Percentiles rank a stretch among this genome's conserved stretches.
Conservation (phyloP, 1,284 basidiomycete species). For the Xerocomus nothofagi region DNA sequence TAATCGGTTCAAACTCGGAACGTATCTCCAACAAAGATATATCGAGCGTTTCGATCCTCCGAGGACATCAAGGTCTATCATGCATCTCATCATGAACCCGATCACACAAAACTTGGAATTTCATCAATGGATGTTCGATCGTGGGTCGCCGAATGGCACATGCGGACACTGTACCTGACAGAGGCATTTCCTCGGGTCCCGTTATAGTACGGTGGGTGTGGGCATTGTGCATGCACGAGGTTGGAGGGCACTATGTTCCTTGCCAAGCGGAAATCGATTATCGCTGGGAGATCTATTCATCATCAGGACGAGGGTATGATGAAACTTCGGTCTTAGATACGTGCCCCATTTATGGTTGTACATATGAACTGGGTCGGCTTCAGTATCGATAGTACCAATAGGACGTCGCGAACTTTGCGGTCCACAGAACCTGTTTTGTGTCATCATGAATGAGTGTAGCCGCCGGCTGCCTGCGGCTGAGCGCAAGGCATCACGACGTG, state of each 20-base stretch:
- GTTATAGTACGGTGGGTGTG: not conserved
- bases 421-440: not conserved
- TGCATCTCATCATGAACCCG: not conserved
- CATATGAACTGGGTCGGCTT: constrained; percentile 3
- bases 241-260: not conserved
- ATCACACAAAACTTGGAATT: not conserved
- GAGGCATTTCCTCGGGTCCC: not conserved
- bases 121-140: constrained; percentile 1
- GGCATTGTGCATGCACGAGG: not conserved
- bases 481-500: not conserved
- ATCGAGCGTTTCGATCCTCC: constrained; percentile 7
- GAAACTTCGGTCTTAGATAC: constrained; percentile 12
- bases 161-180: not conserved
- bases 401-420: not conserved
- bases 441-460: not conserved
- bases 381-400: not conserved
- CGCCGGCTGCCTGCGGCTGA: not conserved
- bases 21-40: constrained; percentile 3
- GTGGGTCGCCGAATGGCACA: not conserved
- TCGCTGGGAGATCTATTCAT: not conserved
- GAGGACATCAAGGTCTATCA: constrained; percentile 13
- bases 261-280: too few species aligned
- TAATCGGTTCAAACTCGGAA: not conserved
- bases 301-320: not conserved
- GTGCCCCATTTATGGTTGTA: constrained; percentile 3